These are phyloP conservation scores for Malassezia caprae DNA, from an alignment of 1,284 basidiomycete genomes.

Conservation along the genomic window DNA sequence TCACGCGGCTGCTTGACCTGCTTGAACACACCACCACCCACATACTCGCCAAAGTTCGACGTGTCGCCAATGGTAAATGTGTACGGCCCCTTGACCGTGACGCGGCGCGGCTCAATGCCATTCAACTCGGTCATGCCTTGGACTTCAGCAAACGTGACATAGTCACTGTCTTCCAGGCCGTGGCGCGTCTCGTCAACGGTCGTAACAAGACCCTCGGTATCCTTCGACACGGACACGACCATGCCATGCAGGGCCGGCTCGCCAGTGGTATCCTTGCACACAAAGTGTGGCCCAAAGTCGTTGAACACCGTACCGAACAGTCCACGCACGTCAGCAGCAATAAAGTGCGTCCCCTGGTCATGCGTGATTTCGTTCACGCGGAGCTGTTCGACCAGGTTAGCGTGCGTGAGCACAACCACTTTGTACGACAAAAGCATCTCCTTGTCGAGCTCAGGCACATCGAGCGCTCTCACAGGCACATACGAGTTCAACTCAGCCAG, in stretches of 20 bases:
- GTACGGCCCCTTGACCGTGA: constrained; percentile 68
- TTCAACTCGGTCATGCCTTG: constrained; percentile 91
- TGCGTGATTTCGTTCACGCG: constrained; percentile 76
- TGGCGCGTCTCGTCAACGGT: constrained; percentile 95
- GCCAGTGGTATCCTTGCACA: constrained; percentile 87
- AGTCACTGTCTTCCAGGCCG: constrained; percentile 94
- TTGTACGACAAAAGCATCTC: constrained; percentile 35
- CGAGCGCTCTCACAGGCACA: constrained; percentile 71
- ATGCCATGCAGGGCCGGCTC: constrained; percentile 88
- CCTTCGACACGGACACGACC: constrained; percentile 62
- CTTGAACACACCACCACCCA: constrained; percentile 84
- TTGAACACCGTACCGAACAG: constrained; percentile 94
- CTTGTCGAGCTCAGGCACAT: constrained; percentile 28
- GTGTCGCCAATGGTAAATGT: constrained; percentile 49
- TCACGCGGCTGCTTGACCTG: constrained; percentile 99
- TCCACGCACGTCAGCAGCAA: constrained; percentile 81
- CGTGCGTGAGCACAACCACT: constrained; percentile 79
- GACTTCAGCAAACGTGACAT: constrained; percentile 92
- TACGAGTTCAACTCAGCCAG: constrained; percentile 92
- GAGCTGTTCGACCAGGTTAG: constrained; percentile 68
- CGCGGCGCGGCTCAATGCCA: constrained; percentile 76
- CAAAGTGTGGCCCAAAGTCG: constrained; percentile 89
- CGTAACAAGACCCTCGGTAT: constrained; percentile 79
- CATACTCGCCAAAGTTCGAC: constrained; percentile 58
- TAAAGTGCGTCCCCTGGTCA: constrained; percentile 66